Evolutionary conservation across 2,329 filamentous ascomycete genomes (phyloP).

Genomic region (Pseudogymnoascus pannorum): DNA sequence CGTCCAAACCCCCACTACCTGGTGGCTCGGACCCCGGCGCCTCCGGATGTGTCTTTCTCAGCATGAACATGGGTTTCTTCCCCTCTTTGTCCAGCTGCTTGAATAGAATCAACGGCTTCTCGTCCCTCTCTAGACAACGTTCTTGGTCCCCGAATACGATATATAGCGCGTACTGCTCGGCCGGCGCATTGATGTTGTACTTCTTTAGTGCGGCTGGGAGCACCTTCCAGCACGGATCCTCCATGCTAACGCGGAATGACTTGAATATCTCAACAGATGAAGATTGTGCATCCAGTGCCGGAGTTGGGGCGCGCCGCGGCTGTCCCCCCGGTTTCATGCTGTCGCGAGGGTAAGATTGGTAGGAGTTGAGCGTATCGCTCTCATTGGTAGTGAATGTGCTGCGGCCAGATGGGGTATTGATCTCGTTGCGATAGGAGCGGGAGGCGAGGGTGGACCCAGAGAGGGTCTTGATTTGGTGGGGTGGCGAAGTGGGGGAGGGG

Average conservation of each 20-base stretch:
- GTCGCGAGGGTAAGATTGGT: slow-evolving; percentile 20
- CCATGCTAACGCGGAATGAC: slow-evolving; percentile 94
- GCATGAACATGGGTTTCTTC: slow-evolving; percentile 99
- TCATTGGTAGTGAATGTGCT: slow-evolving; percentile 49
- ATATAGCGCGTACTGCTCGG: slow-evolving; percentile 94
- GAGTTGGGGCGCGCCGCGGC: slow-evolving; percentile 54
- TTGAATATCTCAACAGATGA: slow-evolving; percentile 93
- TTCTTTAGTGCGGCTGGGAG: slow-evolving; percentile 92
- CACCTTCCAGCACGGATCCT: slow-evolving; percentile 96
- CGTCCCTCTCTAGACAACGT: slow-evolving; percentile 81
- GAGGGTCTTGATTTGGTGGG: slow-evolving; percentile 29
- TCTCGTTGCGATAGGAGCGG: slow-evolving; percentile 52
- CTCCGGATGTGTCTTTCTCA: slow-evolving; percentile 46
- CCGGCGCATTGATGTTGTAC: slow-evolving; percentile 97
- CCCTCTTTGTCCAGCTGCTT: slow-evolving; percentile 97
- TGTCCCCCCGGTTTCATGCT: slow-evolving; percentile 25
- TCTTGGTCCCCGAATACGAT: slow-evolving; percentile 99
- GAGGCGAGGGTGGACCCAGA: slow-evolving; percentile 44
- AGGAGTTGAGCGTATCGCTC: slow-evolving; percentile 25
- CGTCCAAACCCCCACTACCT: slow-evolving; percentile 24
- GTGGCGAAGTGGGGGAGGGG: slow-evolving; percentile 63
- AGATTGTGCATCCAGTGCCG: slow-evolving; percentile 52
- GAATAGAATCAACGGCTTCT: slow-evolving; percentile 91
- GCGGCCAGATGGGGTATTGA: slow-evolving; percentile 46
- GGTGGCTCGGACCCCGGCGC: slow-evolving; percentile 32